Evolutionary conservation across 2,329 filamentous ascomycete species (phyloP).

Genomic region (Apiospora malaysiana): DNA sequence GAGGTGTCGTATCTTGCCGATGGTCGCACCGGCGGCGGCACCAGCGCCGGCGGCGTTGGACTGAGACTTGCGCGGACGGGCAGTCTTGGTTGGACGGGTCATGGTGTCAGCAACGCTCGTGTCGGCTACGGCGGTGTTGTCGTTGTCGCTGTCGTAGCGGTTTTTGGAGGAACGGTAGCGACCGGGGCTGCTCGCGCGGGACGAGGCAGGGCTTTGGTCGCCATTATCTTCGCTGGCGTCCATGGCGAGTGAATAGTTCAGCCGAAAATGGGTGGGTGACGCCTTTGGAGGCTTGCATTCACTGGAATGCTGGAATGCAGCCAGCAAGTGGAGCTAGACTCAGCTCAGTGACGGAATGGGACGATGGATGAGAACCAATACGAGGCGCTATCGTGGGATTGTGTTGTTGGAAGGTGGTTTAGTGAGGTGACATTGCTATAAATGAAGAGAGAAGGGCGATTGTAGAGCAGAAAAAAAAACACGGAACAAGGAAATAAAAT

Average conservation of each 20-base stretch:
- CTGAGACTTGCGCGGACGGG: slow-evolving; percentile 34
- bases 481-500: slow-evolving; percentile 13
- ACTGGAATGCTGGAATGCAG: slow-evolving; percentile 15
- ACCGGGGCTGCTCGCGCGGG: slow-evolving; percentile 25
- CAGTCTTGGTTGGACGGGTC: slow-evolving; percentile 20
- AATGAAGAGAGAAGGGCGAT: background rate
- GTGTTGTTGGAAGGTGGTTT: background rate
- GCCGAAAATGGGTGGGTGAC: background rate
- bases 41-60: slow-evolving; percentile 29
- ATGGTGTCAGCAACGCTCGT: slow-evolving; percentile 32
- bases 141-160: slow-evolving; percentile 24
- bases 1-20: slow-evolving; percentile 79
- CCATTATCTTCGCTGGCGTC: slow-evolving; percentile 24
- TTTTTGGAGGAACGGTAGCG: slow-evolving; percentile 18
- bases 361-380: background rate
- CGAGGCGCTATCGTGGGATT: slow-evolving; percentile 4
- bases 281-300: slow-evolving; percentile 1
- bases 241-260: slow-evolving; percentile 19
- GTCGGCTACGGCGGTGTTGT: slow-evolving; percentile 33
- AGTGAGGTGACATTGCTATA: slow-evolving; percentile 1
- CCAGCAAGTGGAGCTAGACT: slow-evolving; percentile 12
- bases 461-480: background rate
- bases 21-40: slow-evolving; percentile 30
- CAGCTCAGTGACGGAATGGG: slow-evolving; percentile 11
- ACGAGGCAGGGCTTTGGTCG: slow-evolving; percentile 24